phyloP scores from a whole-genome alignment of 306 rosid species.

The Corylus avellana region DNA sequence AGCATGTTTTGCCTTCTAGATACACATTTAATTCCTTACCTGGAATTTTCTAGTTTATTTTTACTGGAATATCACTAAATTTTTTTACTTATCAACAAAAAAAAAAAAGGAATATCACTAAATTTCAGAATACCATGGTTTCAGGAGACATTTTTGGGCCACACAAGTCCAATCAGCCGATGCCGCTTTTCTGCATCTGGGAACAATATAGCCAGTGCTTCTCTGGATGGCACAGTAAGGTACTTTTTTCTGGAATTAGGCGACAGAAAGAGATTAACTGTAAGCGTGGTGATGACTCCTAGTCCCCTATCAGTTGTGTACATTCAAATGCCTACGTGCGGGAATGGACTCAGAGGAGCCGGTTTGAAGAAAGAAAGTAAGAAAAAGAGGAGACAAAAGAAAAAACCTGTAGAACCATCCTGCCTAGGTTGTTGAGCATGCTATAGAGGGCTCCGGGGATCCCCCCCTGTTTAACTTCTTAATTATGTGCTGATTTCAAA shows the following conservation, averaged over 20 bases:
- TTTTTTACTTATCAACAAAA: too few relatives aligned
- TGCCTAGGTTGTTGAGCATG: conserved; percentile 7
- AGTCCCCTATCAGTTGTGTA: conserved; percentile 16
- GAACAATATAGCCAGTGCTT: conserved; percentile 93
- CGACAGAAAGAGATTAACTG: conserved; percentile 2
- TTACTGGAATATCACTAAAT: conserved; percentile 17
- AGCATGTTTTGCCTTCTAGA: not conserved
- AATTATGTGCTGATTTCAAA: conserved; percentile 15
- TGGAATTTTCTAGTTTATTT: conserved; percentile 17
- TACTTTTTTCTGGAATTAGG: conserved; percentile 28
- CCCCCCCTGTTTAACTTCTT: conserved; percentile 18
- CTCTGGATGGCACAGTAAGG: conserved; percentile 96
- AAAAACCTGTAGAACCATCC: not conserved
- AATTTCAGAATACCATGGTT: conserved; percentile 40
- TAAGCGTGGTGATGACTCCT: conserved; percentile 17
- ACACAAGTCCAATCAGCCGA: conserved; percentile 85
- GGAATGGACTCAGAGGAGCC: conserved; percentile 6
- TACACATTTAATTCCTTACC: not conserved
- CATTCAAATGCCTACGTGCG: conserved; percentile 10
- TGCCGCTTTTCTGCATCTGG: conserved; percentile 95
- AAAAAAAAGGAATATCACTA: not conserved
- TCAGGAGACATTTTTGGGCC: conserved; percentile 97
- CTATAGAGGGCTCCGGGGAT: not conserved
- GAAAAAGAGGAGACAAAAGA: conserved; percentile 5
- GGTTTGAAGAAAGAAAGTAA: not conserved